phyloP scores from a whole-genome alignment of 345 rosid genomes.

The Eutrema heterophyllum region DNA sequence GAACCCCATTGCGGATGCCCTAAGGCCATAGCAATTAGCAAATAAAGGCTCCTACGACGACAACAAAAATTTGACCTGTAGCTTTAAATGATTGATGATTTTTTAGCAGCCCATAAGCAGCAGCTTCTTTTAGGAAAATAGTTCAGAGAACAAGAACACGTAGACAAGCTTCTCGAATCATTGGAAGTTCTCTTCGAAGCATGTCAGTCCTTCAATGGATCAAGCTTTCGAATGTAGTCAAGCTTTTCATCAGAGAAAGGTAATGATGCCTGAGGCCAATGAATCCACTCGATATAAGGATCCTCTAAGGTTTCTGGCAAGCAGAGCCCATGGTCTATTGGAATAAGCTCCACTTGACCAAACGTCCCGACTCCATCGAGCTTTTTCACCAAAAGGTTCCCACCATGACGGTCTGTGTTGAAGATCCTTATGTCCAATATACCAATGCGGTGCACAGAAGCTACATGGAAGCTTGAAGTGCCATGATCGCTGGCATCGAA shows the following conservation, averaged over 20 bases:
- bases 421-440: conserved; percentile 83
- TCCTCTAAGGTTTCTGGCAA: conserved; percentile 95
- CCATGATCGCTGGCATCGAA: conserved; percentile 98
- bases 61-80: too few species aligned
- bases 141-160: conserved; percentile 80
- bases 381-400: conserved; percentile 88
- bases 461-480: conserved; percentile 91
- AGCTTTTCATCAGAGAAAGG: conserved; percentile 97
- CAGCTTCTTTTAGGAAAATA: conserved; percentile 86
- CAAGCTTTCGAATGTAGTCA: conserved; percentile 63
- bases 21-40: too few species aligned
- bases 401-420: conserved; percentile 96
- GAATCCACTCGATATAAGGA: conserved; percentile 99
- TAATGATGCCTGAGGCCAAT: conserved; percentile 98
- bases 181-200: conserved; percentile 81
- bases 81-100: too few species aligned
- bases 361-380: conserved; percentile 63
- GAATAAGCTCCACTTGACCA: conserved; percentile 85
- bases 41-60: too few species aligned
- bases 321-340: conserved; percentile 98
- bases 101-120: conserved; percentile 58
- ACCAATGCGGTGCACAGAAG: conserved; percentile 87
- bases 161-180: conserved; percentile 93
- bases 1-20: too few species aligned
- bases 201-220: conserved; percentile 65